Conservation (phyloP, 331 rosid species). For the Pyracantha coccinea region DNA sequence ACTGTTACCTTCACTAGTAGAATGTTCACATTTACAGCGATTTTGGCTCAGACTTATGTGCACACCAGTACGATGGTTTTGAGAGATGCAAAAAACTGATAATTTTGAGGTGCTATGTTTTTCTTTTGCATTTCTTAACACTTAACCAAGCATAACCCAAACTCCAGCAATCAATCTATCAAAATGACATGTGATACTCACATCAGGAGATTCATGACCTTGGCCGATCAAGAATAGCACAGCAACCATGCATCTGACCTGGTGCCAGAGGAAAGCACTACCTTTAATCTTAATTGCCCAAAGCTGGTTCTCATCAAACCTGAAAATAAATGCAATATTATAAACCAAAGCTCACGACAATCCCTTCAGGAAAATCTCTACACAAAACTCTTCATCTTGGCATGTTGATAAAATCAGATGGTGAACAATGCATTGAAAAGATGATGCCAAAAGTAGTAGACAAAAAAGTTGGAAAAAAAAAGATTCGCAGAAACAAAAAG, state of each 20-base stretch:
- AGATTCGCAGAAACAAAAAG: background rate
- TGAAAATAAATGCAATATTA: conserved; percentile 26
- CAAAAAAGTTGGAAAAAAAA: background rate
- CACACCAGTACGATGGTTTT: background rate
- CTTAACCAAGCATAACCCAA: background rate
- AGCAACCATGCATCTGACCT: conserved; percentile 92
- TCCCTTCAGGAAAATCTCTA: background rate
- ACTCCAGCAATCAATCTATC: conserved; percentile 12
- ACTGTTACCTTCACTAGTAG: background rate
- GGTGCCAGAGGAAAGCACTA: conserved; percentile 97
- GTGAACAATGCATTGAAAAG: background rate
- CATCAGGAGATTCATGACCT: conserved; percentile 86
- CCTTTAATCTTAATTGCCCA: conserved; percentile 76
- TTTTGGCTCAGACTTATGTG: background rate
- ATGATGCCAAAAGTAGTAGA: background rate
- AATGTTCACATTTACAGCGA: background rate
- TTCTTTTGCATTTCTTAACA: background rate
- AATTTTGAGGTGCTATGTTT: background rate
- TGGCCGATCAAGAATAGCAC: conserved; percentile 78
- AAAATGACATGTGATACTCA: conserved; percentile 29
- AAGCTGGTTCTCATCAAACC: conserved; percentile 63
- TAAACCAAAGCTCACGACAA: background rate
- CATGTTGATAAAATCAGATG: background rate
- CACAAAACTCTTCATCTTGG: background rate
- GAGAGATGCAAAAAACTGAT: background rate